A percentile compares a stretch with the other conserved stretches of the same genome.
phyloP scores from a whole-genome alignment of 2,329 filamentous ascomycete species.

The Achaetomium macrosporum region DNA sequence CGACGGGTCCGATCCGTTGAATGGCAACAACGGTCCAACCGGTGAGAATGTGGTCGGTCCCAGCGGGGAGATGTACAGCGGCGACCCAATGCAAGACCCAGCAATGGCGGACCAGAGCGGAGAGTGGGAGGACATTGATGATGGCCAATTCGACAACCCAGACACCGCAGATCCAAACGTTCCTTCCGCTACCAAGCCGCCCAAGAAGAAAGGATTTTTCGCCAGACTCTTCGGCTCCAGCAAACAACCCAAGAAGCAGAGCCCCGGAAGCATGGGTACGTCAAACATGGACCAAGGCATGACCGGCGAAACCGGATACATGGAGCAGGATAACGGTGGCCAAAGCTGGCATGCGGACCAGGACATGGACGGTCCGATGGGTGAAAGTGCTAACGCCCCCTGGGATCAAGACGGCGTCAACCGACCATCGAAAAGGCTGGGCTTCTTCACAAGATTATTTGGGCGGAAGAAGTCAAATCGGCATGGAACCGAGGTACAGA shows the following conservation, averaged over 20 bases:
- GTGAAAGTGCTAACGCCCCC: too few species aligned
- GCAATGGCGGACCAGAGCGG: too few species aligned
- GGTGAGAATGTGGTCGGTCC: neutral
- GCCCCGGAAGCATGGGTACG: neutral
- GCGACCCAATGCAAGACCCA: neutral
- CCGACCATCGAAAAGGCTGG: neutral
- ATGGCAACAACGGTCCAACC: too few species aligned
- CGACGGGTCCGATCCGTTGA: neutral
- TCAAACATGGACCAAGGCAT: neutral
- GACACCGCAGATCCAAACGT: neutral
- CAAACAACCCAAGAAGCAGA: neutral
- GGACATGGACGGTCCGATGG: neutral
- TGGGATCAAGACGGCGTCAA: neutral
- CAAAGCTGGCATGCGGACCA: neutral
- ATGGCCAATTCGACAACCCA: neutral
- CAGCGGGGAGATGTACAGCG: neutral
- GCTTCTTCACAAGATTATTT: conserved; percentile 7
- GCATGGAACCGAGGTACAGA: neutral
- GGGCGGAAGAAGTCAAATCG: neutral
- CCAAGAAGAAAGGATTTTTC: conserved; percentile 11
- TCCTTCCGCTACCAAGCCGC: neutral
- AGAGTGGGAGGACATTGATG: neutral
- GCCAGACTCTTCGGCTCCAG: neutral
- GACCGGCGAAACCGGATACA: neutral
- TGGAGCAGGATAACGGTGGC: too few species aligned